phyloP scores from a whole-genome alignment of 768 basidiomycete genomes.

The Rhodotorula sphaerocarpa region DNA sequence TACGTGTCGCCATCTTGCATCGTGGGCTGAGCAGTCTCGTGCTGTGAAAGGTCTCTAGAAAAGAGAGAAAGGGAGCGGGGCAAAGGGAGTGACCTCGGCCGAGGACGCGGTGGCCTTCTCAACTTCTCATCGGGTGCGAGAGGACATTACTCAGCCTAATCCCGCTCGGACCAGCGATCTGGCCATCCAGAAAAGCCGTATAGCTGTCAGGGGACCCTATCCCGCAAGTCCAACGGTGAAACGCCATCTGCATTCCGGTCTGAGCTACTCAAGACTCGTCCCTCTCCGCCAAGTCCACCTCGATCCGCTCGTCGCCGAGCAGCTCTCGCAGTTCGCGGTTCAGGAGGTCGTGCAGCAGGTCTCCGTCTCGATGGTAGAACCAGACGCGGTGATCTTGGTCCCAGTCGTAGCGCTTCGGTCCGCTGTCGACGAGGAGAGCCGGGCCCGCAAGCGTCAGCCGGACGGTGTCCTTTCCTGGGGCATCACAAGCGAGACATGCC shows the following conservation, averaged over 20 bases:
- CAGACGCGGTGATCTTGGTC: slow-evolving; percentile 54
- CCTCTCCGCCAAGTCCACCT: slow-evolving; percentile 3
- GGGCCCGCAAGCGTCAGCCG: too few species aligned
- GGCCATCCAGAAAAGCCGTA: too few species aligned
- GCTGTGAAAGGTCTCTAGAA: too few species aligned
- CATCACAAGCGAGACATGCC: too few species aligned
- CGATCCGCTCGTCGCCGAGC: slow-evolving; percentile 7
- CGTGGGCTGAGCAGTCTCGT: too few species aligned
- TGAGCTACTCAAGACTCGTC: not conserved
- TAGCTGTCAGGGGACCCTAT: too few species aligned
- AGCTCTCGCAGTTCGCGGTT: slow-evolving; percentile 56
- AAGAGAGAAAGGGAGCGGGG: not conserved
- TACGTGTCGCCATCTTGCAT: too few species aligned
- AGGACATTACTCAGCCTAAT: too few species aligned
- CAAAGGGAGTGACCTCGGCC: not conserved
- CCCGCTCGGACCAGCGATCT: too few species aligned
- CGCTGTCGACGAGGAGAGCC: slow-evolving; percentile 52
- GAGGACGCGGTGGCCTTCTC: not conserved
- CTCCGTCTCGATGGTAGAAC: slow-evolving; percentile 66
- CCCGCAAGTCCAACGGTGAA: too few species aligned
- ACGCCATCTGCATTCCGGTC: too few species aligned
- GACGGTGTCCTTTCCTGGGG: too few species aligned
- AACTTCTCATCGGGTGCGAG: not conserved
- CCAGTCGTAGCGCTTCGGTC: slow-evolving; percentile 87
- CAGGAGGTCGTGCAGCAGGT: slow-evolving; percentile 56